These are phyloP conservation scores for Epichloe festucae DNA, from an alignment of 2,329 filamentous ascomycete genomes.

Conservation along the genomic window DNA sequence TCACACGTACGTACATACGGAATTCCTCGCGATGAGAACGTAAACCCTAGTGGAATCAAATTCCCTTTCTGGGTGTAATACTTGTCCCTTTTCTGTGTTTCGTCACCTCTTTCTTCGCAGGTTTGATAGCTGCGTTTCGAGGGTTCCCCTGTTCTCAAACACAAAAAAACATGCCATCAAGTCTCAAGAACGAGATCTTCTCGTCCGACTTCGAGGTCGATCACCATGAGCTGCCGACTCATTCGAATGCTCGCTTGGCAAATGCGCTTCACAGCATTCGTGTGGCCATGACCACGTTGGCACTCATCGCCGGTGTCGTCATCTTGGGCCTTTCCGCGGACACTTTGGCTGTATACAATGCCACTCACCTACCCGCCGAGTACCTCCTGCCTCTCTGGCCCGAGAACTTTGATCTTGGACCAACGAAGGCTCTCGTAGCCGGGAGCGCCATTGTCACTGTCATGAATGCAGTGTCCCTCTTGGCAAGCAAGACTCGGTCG, in stretches of 20 bases:
- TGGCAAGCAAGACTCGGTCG: conserved; percentile 32
- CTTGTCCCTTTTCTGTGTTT: background rate
- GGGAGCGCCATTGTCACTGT: conserved; percentile 37
- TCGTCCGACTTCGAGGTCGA: conserved; percentile 38
- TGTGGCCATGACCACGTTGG: conserved; percentile 34
- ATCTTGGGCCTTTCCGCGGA: conserved; percentile 42
- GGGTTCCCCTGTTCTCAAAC: too few relatives aligned
- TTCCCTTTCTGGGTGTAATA: background rate
- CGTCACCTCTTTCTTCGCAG: too few relatives aligned
- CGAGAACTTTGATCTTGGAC: conserved; percentile 40
- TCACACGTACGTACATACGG: background rate
- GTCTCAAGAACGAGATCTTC: conserved; percentile 26
- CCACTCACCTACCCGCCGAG: conserved; percentile 34
- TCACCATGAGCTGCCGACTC: conserved; percentile 21
- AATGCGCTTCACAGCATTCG: conserved; percentile 30
- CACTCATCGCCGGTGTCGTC: conserved; percentile 36
- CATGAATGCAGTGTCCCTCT: conserved; percentile 33
- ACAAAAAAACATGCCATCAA: conserved; percentile 12
- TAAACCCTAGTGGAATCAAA: background rate
- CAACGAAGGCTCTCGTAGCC: conserved; percentile 40
- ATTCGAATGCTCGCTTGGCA: conserved; percentile 26
- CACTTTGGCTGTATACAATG: conserved; percentile 40
- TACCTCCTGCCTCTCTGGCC: conserved; percentile 46
- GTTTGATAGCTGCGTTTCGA: too few relatives aligned
- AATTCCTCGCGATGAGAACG: background rate